Percentiles rank a stretch among this genome's conserved stretches.
Evolutionary conservation across 225 moss, liverwort and hornwort genomes (phyloP).

Genomic region (Physcomitrellopsis africana): DNA sequence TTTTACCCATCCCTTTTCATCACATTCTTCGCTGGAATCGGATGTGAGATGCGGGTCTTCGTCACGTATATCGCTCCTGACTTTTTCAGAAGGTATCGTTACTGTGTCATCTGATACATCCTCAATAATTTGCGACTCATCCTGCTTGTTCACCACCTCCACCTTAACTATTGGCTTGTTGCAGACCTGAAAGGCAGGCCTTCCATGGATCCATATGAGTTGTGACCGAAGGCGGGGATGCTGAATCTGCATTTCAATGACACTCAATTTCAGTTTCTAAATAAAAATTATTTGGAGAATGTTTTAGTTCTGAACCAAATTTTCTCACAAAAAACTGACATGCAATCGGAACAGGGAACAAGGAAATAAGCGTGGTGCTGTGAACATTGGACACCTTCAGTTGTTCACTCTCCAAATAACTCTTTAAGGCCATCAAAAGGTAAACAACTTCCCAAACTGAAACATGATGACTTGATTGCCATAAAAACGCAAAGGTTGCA

Average conservation of each 20-base stretch:
- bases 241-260: constrained; percentile 51
- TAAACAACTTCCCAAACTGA: neutral
- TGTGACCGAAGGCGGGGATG: constrained; percentile 96
- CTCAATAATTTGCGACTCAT: constrained; percentile 23
- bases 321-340: too few relatives aligned
- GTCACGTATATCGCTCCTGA: constrained; percentile 14
- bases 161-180: constrained; percentile 64
- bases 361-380: neutral
- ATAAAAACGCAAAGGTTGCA: constrained; percentile 4
- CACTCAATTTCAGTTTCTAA: constrained; percentile 18
- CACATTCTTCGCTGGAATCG: constrained; percentile 45
- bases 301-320: too few relatives aligned
- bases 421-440: constrained; percentile 14
- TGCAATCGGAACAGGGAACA: constrained; percentile 1
- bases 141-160: constrained; percentile 59
- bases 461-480: neutral
- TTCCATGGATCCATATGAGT: constrained; percentile 81
- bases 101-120: constrained; percentile 27
- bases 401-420: constrained; percentile 5
- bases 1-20: constrained; percentile 62
- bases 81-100: constrained; percentile 20
- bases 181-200: constrained; percentile 85
- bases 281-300: neutral
- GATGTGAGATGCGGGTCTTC: constrained; percentile 38
- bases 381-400: constrained; percentile 19